Conservation (phyloP, 805 yeast species). For the Zygotorulaspora sp. region DNA sequence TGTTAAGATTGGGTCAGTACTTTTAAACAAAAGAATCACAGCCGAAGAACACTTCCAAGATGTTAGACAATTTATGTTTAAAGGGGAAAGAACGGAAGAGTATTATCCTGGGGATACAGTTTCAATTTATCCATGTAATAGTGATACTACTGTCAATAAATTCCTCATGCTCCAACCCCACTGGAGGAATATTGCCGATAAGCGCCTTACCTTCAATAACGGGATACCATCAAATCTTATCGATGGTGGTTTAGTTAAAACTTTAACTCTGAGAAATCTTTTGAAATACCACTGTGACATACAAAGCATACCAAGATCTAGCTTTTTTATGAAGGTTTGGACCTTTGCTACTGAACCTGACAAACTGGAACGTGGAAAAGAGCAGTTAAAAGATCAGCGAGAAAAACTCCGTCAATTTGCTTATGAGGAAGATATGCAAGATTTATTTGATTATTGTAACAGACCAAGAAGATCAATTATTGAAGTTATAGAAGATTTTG, state of each 20-base stretch:
- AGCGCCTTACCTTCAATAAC: conserved; percentile 34
- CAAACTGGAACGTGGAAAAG: conserved; percentile 27
- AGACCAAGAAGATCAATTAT: conserved; percentile 84
- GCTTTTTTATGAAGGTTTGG: conserved; percentile 70
- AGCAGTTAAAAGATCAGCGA: conserved; percentile 52
- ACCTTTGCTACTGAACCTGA: conserved; percentile 61
- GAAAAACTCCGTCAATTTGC: conserved; percentile 76
- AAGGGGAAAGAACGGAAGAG: conserved; percentile 27
- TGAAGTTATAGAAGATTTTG: conserved; percentile 81
- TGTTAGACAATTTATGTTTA: conserved; percentile 59
- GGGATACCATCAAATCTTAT: conserved; percentile 27
- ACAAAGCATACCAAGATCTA: conserved; percentile 73
- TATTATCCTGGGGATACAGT: conserved; percentile 80
- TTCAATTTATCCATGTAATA: conserved; percentile 71
- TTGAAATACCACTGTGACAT: conserved; percentile 79
- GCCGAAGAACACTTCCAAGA: conserved; percentile 79
- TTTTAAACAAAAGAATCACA: conserved; percentile 58
- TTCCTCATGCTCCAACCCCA: conserved; percentile 60
- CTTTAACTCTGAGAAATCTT: conserved; percentile 65
- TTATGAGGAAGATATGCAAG: conserved; percentile 68
- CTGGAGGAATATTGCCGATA: conserved; percentile 71
- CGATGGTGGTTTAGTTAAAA: conserved; percentile 59
- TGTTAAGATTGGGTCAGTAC: conserved; percentile 43
- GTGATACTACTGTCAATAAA: conserved; percentile 54
- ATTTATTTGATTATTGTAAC: conserved; percentile 84